phyloP scores from a whole-genome alignment of 2,329 filamentous ascomycete genomes.

The Periglandula ipomoeae region DNA sequence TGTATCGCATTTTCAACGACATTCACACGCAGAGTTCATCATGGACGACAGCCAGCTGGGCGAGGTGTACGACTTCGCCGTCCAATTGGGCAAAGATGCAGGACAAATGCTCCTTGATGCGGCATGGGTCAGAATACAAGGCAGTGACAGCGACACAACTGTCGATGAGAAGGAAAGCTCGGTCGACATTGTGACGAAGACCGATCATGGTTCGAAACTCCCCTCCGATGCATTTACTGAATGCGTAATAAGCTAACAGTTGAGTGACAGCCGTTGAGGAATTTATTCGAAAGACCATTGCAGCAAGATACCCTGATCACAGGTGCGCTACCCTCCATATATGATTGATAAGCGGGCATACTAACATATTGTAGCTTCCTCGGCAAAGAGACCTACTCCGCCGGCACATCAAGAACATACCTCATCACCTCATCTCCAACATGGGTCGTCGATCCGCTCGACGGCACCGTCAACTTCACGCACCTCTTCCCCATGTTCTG shows the following conservation, averaged over 20 bases:
- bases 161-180: slow-evolving; percentile 60
- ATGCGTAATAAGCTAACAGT: no score
- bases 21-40: no score
- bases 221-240: neutral
- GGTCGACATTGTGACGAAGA: slow-evolving; percentile 70
- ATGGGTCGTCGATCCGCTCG: slow-evolving; percentile 70
- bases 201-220: slow-evolving; percentile 56
- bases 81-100: slow-evolving; percentile 61
- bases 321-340: slow-evolving; percentile 51
- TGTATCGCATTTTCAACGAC: no score
- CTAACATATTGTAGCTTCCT: slow-evolving; percentile 42
- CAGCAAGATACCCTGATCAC: slow-evolving; percentile 52
- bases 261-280: slow-evolving; percentile 66
- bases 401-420: slow-evolving; percentile 55
- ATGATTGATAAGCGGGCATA: no score
- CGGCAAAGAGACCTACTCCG: slow-evolving; percentile 68
- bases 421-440: slow-evolving; percentile 55
- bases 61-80: slow-evolving; percentile 60
- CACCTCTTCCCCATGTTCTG: slow-evolving; percentile 77
- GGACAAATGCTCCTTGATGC: slow-evolving; percentile 58
- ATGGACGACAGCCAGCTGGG: slow-evolving; percentile 41
- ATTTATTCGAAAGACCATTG: slow-evolving; percentile 54
- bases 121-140: slow-evolving; percentile 26
- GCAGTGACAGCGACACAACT: slow-evolving; percentile 10
- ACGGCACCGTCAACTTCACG: slow-evolving; percentile 75